These are phyloP conservation scores for Oemleria cerasiformis DNA, from an alignment of 306 rosid genomes.

Conservation along the genomic window DNA sequence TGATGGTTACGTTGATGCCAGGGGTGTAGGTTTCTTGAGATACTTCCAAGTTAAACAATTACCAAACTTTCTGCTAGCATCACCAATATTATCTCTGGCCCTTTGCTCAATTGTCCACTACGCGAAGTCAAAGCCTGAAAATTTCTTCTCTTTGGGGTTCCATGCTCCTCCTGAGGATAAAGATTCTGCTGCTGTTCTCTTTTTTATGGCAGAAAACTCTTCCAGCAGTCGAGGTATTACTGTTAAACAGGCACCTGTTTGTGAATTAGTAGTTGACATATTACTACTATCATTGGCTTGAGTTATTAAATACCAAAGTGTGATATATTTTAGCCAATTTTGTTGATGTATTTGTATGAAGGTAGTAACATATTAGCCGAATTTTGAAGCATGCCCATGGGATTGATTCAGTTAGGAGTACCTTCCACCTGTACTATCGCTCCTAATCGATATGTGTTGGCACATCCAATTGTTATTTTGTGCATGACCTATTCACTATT, in stretches of 20 bases:
- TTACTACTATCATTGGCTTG: background rate
- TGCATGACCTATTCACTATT: background rate
- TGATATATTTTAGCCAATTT: background rate
- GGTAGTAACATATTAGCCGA: background rate
- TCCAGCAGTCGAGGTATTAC: slow-evolving; percentile 44
- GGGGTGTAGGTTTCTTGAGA: slow-evolving; percentile 92
- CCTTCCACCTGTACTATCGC: background rate
- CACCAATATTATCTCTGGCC: slow-evolving; percentile 72
- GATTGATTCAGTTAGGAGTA: background rate
- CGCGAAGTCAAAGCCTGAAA: slow-evolving; percentile 67
- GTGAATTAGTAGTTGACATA: slow-evolving; percentile 10
- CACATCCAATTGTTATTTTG: too few relatives aligned
- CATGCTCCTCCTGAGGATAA: slow-evolving; percentile 50
- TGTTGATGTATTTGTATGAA: background rate
- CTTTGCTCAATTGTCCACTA: slow-evolving; percentile 64
- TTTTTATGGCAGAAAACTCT: slow-evolving; percentile 35
- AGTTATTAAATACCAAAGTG: too few relatives aligned
- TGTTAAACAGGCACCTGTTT: slow-evolving; percentile 22
- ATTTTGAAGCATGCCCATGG: background rate
- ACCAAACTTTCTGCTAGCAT: slow-evolving; percentile 89
- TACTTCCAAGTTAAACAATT: slow-evolving; percentile 78
- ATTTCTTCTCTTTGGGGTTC: slow-evolving; percentile 71
- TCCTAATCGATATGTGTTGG: background rate
- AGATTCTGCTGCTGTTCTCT: slow-evolving; percentile 44
- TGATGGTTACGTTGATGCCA: slow-evolving; percentile 41